Percentiles rank a stretch among this genome's conserved stretches.
Conservation (phyloP, 371 early-diverging fungal genomes). For the Mucor lusitanicus region DNA sequence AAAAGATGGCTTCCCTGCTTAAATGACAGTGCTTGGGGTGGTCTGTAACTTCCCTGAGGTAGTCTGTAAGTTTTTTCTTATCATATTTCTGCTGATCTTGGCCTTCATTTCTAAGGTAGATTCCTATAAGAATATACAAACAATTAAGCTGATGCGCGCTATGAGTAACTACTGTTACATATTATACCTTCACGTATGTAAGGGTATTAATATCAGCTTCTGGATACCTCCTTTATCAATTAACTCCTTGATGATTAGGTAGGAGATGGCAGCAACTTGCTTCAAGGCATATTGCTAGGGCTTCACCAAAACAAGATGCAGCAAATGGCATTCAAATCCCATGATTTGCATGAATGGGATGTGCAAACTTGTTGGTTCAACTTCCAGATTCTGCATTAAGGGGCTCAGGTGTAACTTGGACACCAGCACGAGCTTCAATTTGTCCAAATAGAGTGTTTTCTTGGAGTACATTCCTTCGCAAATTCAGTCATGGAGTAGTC, state of each 20-base stretch:
- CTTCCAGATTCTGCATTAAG: not conserved
- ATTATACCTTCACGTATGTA: slow-evolving; percentile 15
- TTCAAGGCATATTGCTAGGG: slow-evolving; percentile 11
- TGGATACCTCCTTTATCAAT: slow-evolving; percentile 14
- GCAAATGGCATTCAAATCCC: slow-evolving; percentile 14
- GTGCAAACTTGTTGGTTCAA: slow-evolving; percentile 1
- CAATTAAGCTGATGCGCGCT: slow-evolving; percentile 11
- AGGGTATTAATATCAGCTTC: slow-evolving; percentile 10
- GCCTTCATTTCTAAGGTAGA: slow-evolving; percentile 13
- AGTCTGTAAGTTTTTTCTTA: too few relatives aligned
- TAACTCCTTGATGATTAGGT: slow-evolving; percentile 1
- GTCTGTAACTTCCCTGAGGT: too few relatives aligned
- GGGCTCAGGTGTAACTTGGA: slow-evolving; percentile 14
- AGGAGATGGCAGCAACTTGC: slow-evolving; percentile 4
- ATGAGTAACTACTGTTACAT: slow-evolving; percentile 14
- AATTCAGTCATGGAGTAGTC: slow-evolving; percentile 14
- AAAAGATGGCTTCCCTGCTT: too few relatives aligned
- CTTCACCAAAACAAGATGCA: slow-evolving; percentile 12
- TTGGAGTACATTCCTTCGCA: slow-evolving; percentile 11
- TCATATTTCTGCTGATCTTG: slow-evolving; percentile 3
- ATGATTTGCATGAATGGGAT: slow-evolving; percentile 10
- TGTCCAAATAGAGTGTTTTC: slow-evolving; percentile 17
- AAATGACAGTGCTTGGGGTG: too few relatives aligned
- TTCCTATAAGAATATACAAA: slow-evolving; percentile 12
- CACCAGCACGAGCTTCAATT: slow-evolving; percentile 12